Conservation (phyloP, 139 green algal species). For the Picochlorum sp. region DNA sequence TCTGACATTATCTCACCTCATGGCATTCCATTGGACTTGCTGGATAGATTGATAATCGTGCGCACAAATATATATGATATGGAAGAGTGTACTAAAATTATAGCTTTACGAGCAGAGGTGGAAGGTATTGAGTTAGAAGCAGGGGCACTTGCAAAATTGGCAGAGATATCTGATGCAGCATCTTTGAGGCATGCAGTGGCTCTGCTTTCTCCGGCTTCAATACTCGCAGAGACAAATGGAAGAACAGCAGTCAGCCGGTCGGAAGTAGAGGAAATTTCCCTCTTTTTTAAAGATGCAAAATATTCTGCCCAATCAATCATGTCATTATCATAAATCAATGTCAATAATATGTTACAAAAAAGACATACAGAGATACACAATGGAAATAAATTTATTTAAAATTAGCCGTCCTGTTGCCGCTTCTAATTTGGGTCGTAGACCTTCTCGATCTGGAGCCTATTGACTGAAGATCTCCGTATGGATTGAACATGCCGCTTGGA, state of each 20-base stretch:
- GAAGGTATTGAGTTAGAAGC: constrained; percentile 86
- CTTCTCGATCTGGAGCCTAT: neutral
- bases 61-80: constrained; percentile 80
- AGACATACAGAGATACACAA: too few relatives aligned
- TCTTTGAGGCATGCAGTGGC: constrained; percentile 63
- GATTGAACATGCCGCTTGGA: neutral
- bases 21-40: constrained; percentile 90
- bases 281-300: constrained; percentile 94
- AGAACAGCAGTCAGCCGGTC: constrained; percentile 33
- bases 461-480: neutral
- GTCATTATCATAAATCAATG: too few relatives aligned
- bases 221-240: constrained; percentile 50
- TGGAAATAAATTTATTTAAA: too few relatives aligned
- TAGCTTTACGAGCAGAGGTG: constrained; percentile 82
- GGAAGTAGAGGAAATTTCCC: constrained; percentile 69
- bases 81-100: constrained; percentile 81
- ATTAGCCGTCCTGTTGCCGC: neutral
- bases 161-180: constrained; percentile 75
- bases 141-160: constrained; percentile 74
- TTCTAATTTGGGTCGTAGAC: neutral
- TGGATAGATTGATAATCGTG: constrained; percentile 98
- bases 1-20: constrained; percentile 83
- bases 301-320: too few relatives aligned
- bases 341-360: too few relatives aligned
- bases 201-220: constrained; percentile 80